Percentiles rank a stretch among this genome's conserved stretches.
Conservation (phyloP, 2,329 filamentous ascomycete genomes). For the Alternaria brassicae region DNA sequence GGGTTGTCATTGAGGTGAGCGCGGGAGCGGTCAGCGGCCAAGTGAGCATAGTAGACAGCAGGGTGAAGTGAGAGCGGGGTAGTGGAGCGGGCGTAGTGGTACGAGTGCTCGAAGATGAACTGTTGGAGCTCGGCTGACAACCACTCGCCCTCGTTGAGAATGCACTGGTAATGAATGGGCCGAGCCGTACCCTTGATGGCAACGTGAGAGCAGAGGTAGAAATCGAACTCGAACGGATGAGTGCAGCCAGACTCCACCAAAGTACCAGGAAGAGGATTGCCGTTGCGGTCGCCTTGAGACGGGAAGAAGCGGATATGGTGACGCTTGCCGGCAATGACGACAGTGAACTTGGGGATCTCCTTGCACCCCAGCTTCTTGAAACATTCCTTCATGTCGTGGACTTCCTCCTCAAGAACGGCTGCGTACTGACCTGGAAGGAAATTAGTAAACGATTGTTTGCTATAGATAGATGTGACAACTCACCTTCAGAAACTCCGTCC, state of each 20-base stretch:
- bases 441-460: not conserved
- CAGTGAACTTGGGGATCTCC: slow-evolving; percentile 72
- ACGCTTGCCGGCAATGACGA: slow-evolving; percentile 89
- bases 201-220: slow-evolving; percentile 73
- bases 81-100: slow-evolving; percentile 89
- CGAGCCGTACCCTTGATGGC: slow-evolving; percentile 95
- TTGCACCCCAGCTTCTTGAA: slow-evolving; percentile 56
- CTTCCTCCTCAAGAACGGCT: slow-evolving; percentile 80
- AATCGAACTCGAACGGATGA: slow-evolving; percentile 89
- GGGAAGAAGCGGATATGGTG: slow-evolving; percentile 92
- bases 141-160: slow-evolving; percentile 79
- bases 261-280: slow-evolving; percentile 84
- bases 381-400: slow-evolving; percentile 70
- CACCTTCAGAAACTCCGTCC: slow-evolving; percentile 80
- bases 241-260: slow-evolving; percentile 90
- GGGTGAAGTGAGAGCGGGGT: slow-evolving; percentile 89
- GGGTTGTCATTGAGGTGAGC: slow-evolving; percentile 68
- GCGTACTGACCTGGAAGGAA: slow-evolving; percentile 65
- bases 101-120: slow-evolving; percentile 94
- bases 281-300: slow-evolving; percentile 76
- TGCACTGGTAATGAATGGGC: slow-evolving; percentile 89
- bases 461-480: not conserved
- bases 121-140: slow-evolving; percentile 75
- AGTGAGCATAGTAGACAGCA: slow-evolving; percentile 93
- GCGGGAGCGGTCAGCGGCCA: slow-evolving; percentile 81